Base-by-base conservation (phyloP, 148 eudicot genomes). In the Bassia scoparia region DNA sequence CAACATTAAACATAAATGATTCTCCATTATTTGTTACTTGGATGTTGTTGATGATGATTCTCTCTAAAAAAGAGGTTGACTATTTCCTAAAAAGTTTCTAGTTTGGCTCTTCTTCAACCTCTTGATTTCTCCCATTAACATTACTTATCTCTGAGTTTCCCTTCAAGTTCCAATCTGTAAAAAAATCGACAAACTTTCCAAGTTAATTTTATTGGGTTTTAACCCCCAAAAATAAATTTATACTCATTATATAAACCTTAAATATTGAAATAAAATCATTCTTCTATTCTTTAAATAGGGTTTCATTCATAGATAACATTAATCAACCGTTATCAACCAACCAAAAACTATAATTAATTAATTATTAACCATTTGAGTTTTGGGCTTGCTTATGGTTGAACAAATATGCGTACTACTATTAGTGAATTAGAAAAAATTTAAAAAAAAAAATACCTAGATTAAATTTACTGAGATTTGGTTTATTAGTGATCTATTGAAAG, bases 41-140 rank as follows among this genome's bases (percentile, higher is more conserved):
- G 46, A 43, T 81, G 69, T 21, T 74, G 68, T 61, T 71, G 60
- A 73, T 76, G 37, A 61, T 69, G 54, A 10, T 72, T 73, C 2
- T 82, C 79, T 26, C 83, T 67, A 31, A 82, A 81, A 46, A 83
- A 81, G 63, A n/a, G n/a, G n/a, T n/a, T 83, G 83, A 14, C 82
- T 82, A 29, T 65, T 76, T 6, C 90, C 94, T 4, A 93, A 83
- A 59, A 93, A 93, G 79, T 93, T 89, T 93, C 98, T 20, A 93
- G 87, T 80, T 93, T 76, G 98, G 98, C 8, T 79, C 87, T 60
- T 79, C 81, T 68, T 70, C 81, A 58, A 67, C 76, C 61, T 82
- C 79, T 75, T 83, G 81, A 59, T 29, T 79, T 67, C 86, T 56
- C 86, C 85, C 86, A 86, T 86, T 67, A 86, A 34, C 81, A 84